Base-by-base conservation (phyloP, 495 filamentous ascomycete genomes). In the Aspergillus heteromorphus region DNA sequence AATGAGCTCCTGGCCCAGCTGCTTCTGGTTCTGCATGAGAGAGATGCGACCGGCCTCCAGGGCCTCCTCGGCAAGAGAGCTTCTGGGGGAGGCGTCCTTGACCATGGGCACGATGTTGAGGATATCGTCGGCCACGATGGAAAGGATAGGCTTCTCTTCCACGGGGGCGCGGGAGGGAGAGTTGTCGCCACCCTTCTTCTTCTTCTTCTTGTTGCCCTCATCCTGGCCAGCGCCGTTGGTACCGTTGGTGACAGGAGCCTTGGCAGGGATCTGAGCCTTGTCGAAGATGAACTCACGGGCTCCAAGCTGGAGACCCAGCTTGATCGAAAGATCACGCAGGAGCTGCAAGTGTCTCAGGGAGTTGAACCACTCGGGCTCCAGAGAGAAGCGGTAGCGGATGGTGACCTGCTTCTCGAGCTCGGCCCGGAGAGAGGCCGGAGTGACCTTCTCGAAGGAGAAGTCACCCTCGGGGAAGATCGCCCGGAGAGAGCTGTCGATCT, bases 1-100 rank as follows among this genome's bases (percentile, higher is more conserved):
- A 34, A 99, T 82, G 48, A 99, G 83, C 68, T 97, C 93, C 73
- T 96, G 92, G 48, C 95, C 95, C 45, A 97, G 80, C 68, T 96
- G 92, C 74, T 92, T 91, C 73, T 97, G 88, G 65, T 90, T 87
- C 66, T 97, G 92, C 69, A 89, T 84, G 63, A 99, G 85, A 36
- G 92, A 96, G 63, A 97, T 92, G 34, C 91, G 87, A 17, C 93
- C 95, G 47, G 91, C 95, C 71, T 97, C 95, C 49, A 97, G 74
- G 21, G 95, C 91, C 67, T 99, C 95, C 68, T 97, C 95, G 1
- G 95, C 93, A 49, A 99, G 80, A 23, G 87, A 77, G 63, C 92
- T 96, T 61, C 84, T 81, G 34, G 92, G 91, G 52, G 88, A 85
- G 14, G 92, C 90, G 67, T 97, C 92, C 77, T 96, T 97, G 65